phyloP scores from a whole-genome alignment of 768 basidiomycete genomes.

The Tulasnella sp. region DNA sequence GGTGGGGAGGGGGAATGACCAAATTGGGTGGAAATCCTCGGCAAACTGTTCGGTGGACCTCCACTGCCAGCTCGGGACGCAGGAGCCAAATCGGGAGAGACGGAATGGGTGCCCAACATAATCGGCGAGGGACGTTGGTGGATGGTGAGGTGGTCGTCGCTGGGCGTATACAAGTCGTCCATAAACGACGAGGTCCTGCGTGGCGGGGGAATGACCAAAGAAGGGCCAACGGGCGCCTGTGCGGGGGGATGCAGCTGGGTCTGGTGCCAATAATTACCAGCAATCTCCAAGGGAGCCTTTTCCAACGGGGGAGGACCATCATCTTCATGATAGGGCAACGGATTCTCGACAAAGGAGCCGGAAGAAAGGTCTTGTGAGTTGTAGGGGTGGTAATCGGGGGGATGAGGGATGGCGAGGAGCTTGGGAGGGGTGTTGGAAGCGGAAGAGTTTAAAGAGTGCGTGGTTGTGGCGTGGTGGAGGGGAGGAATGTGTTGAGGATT shows the following conservation, averaged over 20 bases:
- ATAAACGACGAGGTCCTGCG: neutral
- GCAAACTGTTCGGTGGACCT: neutral
- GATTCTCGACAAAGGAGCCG: neutral
- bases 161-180: neutral
- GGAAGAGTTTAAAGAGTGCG: slow-evolving; percentile 1
- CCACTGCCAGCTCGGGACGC: neutral
- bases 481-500: too few species aligned
- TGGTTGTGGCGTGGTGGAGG: too few species aligned
- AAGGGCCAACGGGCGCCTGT: neutral
- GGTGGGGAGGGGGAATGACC: neutral
- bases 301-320: neutral
- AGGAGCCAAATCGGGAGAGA: neutral
- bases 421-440: neutral
- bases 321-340: neutral
- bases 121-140: neutral
- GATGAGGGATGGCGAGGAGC: neutral
- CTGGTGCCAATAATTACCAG: neutral
- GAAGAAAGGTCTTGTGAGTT: neutral
- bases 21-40: neutral
- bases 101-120: neutral
- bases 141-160: neutral
- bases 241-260: neutral
- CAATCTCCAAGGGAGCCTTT: neutral
- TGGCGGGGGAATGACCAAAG: neutral
- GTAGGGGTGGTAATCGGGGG: neutral